Evolutionary conservation across 805 yeast species (phyloP).

Genomic region (Candida tibetensis): DNA sequence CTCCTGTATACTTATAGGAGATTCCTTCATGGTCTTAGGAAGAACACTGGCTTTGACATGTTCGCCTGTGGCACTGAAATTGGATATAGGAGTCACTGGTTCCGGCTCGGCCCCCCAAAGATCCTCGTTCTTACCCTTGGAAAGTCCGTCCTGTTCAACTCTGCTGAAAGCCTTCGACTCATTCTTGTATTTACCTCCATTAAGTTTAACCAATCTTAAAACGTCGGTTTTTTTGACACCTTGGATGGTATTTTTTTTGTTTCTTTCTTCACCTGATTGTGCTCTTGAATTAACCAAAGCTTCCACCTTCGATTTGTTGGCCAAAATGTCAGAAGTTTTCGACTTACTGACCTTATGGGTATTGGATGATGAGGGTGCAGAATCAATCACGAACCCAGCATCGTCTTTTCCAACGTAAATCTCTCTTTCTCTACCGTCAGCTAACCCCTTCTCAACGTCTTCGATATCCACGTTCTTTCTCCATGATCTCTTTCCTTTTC

Average conservation of each 20-base stretch:
- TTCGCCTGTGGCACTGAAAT: constrained; percentile 16
- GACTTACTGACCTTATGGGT: constrained; percentile 37
- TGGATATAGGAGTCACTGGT: constrained; percentile 14
- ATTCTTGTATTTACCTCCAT: constrained; percentile 64
- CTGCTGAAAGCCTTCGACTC: constrained; percentile 50
- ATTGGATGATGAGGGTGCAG: constrained; percentile 30
- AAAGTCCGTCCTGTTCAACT: constrained; percentile 63
- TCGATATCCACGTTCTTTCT: constrained; percentile 86
- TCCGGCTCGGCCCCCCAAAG: constrained; percentile 59
- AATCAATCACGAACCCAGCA: constrained; percentile 51
- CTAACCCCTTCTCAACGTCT: constrained; percentile 72
- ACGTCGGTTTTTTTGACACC: constrained; percentile 66
- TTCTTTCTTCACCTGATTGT: constrained; percentile 6
- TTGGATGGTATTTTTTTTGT: constrained; percentile 46
- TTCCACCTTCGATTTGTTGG: constrained; percentile 72
- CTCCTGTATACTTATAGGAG: constrained; percentile 55
- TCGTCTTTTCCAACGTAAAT: constrained; percentile 50
- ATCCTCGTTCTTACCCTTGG: constrained; percentile 51
- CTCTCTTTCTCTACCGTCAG: constrained; percentile 61
- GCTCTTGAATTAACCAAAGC: constrained; percentile 38
- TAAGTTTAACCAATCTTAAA: constrained; percentile 63
- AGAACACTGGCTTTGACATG: constrained; percentile 43
- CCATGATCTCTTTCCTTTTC: constrained; percentile 94
- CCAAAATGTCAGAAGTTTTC: constrained; percentile 66
- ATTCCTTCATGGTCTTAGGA: constrained; percentile 54